A percentile compares a stretch with the other conserved stretches of the same genome.
These are phyloP conservation scores for Magnaporthales sp. DNA, from an alignment of 2,329 filamentous ascomycete genomes.

Conservation along the genomic window DNA sequence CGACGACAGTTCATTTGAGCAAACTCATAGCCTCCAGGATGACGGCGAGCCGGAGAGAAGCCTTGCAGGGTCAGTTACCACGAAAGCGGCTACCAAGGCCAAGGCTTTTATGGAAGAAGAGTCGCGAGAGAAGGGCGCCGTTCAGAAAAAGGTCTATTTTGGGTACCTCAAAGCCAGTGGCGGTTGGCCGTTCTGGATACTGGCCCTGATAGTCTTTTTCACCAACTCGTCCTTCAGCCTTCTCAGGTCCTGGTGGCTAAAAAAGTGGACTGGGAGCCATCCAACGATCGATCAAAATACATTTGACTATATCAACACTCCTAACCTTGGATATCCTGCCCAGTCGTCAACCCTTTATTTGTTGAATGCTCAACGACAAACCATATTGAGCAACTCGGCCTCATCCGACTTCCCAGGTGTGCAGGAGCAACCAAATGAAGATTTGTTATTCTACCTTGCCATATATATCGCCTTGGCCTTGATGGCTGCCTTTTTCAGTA, in stretches of 20 bases:
- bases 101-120: constrained; percentile 75
- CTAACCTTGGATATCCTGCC: background rate
- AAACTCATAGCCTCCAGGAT: constrained; percentile 47
- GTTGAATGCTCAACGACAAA: constrained; percentile 26
- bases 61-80: constrained; percentile 39
- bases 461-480: constrained; percentile 58
- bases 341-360: constrained; percentile 25
- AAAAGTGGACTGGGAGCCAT: constrained; percentile 49
- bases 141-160: constrained; percentile 58
- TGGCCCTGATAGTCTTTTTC: constrained; percentile 47
- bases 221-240: constrained; percentile 39
- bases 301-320: constrained; percentile 10
- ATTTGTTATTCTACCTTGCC: constrained; percentile 54
- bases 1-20: constrained; percentile 44
- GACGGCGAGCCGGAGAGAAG: constrained; percentile 30
- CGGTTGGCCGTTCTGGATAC: constrained; percentile 49
- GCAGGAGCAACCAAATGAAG: constrained; percentile 21
- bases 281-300: constrained; percentile 13
- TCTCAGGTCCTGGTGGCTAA: constrained; percentile 56
- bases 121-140: constrained; percentile 58
- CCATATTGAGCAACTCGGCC: background rate
- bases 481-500: constrained; percentile 47
- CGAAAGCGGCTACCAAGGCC: constrained; percentile 45
- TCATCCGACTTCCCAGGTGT: background rate
- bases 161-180: constrained; percentile 61